Base-by-base conservation (phyloP, 306 rosid genomes). In the Quercus parvula region DNA sequence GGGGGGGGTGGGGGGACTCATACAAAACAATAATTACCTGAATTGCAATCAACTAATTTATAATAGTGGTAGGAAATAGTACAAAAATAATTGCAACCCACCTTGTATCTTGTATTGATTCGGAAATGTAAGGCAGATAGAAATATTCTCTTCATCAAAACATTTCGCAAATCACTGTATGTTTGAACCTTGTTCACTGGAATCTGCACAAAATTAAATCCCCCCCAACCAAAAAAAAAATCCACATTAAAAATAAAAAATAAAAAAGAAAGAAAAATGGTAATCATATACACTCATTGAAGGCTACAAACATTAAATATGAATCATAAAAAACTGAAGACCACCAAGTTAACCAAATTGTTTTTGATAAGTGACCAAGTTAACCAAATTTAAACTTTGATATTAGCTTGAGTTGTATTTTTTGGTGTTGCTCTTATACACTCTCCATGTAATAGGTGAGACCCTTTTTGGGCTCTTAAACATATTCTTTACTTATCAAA, bases 71-170 rank as follows among this genome's bases (percentile, higher is more conserved):
- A 38, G 76, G 55, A 77, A 75, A 75, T 66, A 54, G 74, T 46
- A 77, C 27, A 8, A 52, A 56, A 57, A 81, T 75, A 61, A 64
- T 72, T 69, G 31, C 58, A 80, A n/a, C 76, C 44, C 85, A 95
- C 99, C 98, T 95, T 95, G 85, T 95, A 95, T 93, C 99, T 85
- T 70, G 99, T 91, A 86, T 93, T 95, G 76, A 95, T 93, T 75
- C 99, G 96, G 70, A 95, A 95, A 89, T 95, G 99, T 92, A 95
- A 85, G 68, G 98, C 97, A 54, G 99, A 95, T 62, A 95, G 88
- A 89, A 95, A 95, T 88, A 95, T 95, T 86, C 99, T 90, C 88
- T 95, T 95, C 99, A 95, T 95, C 82, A 95, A 88, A 84, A 95
- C 99, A 78, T 89, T 86, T 19, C 97, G 94, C 91, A 95, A 84